Conservation (phyloP, 306 rosid genomes). For the Prunus davidiana region DNA sequence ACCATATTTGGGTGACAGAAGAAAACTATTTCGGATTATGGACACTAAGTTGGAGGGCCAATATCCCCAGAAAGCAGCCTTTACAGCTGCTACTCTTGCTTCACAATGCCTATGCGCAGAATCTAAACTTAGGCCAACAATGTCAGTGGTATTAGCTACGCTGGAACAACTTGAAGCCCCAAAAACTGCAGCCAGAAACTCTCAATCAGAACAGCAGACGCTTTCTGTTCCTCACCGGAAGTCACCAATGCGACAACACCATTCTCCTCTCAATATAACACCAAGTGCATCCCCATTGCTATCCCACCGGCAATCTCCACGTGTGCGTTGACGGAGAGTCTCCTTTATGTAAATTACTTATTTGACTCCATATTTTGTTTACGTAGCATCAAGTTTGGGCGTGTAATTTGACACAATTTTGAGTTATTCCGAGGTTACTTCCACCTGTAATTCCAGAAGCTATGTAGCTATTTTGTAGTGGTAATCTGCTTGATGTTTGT, state of each 20-base stretch:
- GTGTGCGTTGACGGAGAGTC: slow-evolving; percentile 17
- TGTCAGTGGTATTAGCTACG: slow-evolving; percentile 65
- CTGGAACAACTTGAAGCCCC: slow-evolving; percentile 66
- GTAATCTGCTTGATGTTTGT: slow-evolving; percentile 4
- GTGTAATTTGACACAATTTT: slow-evolving; percentile 33
- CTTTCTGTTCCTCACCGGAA: slow-evolving; percentile 27
- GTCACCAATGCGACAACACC: slow-evolving; percentile 49
- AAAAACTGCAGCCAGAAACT: slow-evolving; percentile 37
- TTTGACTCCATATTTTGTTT: slow-evolving; percentile 21
- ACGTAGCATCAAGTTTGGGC: slow-evolving; percentile 29
- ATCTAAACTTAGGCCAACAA: slow-evolving; percentile 74
- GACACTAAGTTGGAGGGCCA: slow-evolving; percentile 88
- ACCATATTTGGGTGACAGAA: slow-evolving; percentile 70
- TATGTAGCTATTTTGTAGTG: slow-evolving; percentile 4
- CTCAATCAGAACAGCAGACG: slow-evolving; percentile 42
- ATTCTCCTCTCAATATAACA: slow-evolving; percentile 41
- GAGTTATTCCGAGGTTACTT: slow-evolving; percentile 17
- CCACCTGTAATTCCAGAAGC: slow-evolving; percentile 14
- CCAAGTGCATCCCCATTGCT: slow-evolving; percentile 62
- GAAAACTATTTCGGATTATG: slow-evolving; percentile 84
- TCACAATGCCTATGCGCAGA: slow-evolving; percentile 70
- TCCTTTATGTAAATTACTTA: slow-evolving; percentile 32
- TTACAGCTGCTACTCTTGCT: slow-evolving; percentile 68
- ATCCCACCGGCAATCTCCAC: slow-evolving; percentile 50
- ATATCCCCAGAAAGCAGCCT: slow-evolving; percentile 82